phyloP scores from a whole-genome alignment of 1,284 basidiomycete species.

The Ganoderma leucocontextum region DNA sequence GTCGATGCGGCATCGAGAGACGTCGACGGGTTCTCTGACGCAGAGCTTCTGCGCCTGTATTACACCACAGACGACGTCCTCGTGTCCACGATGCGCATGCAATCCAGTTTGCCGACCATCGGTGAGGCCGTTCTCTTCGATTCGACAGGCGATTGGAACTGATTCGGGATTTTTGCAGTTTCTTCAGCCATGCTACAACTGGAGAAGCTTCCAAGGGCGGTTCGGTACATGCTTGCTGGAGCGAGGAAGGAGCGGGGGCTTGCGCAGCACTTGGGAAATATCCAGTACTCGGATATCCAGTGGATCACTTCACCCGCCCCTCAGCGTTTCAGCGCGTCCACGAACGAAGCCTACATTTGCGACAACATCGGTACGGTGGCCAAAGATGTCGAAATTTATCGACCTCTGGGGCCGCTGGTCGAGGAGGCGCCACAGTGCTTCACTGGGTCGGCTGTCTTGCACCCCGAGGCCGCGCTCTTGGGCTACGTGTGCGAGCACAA shows the following conservation, averaged over 20 bases:
- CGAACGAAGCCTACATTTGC: background rate
- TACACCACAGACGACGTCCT: too few species aligned
- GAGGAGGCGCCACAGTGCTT: background rate
- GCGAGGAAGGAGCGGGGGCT: too few species aligned
- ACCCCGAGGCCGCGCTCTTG: background rate
- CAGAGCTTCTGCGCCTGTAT: background rate
- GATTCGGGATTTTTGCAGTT: background rate
- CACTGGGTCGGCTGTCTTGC: background rate
- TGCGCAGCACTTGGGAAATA: too few species aligned
- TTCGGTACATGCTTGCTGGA: background rate
- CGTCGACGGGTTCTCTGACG: background rate
- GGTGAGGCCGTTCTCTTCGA: background rate
- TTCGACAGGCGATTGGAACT: background rate
- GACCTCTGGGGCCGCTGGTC: background rate
- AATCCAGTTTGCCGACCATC: background rate
- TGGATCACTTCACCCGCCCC: background rate
- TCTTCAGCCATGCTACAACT: background rate
- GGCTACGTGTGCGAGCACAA: constrained; percentile 1
- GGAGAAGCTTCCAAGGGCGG: background rate
- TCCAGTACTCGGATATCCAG: background rate
- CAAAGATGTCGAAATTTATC: background rate
- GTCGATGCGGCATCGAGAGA: background rate
- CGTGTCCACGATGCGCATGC: background rate
- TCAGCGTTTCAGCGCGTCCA: background rate
- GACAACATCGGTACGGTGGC: background rate